Evolutionary conservation across 352 stramenopile genomes (phyloP).

Genomic region (Phytophthora foliorum): DNA sequence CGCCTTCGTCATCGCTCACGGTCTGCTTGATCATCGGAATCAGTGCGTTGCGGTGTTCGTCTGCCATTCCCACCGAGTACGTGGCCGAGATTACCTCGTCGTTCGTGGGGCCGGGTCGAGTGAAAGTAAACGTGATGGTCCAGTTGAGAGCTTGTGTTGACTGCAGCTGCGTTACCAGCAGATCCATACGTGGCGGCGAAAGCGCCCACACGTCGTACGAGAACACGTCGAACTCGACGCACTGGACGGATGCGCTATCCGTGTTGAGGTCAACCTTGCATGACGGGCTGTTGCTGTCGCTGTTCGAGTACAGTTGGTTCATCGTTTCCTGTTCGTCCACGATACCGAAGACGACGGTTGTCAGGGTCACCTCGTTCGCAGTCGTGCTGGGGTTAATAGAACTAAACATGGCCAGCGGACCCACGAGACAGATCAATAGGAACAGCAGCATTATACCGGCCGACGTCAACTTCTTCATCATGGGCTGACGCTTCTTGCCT

Average conservation of each 20-base stretch:
- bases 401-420: conserved; percentile 84
- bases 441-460: conserved; percentile 86
- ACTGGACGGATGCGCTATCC: conserved; percentile 80
- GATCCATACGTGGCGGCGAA: conserved; percentile 77
- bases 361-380: conserved; percentile 71
- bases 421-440: conserved; percentile 80
- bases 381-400: conserved; percentile 88
- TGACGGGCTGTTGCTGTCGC: conserved; percentile 75
- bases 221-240: conserved; percentile 83
- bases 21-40: conserved; percentile 82
- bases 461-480: conserved; percentile 68
- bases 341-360: conserved; percentile 75
- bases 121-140: conserved; percentile 79
- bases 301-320: conserved; percentile 79
- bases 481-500: conserved; percentile 82
- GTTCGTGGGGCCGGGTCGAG: conserved; percentile 66
- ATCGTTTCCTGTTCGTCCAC: conserved; percentile 80
- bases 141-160: conserved; percentile 76
- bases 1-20: conserved; percentile 37
- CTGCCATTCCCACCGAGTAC: conserved; percentile 59
- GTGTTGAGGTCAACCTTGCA: conserved; percentile 71
- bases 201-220: conserved; percentile 78
- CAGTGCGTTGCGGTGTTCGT: conserved; percentile 68
- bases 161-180: conserved; percentile 77
- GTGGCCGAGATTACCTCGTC: conserved; percentile 67